Evolutionary conservation across 2,329 filamentous ascomycete species (phyloP), one percentile per base, ranked within the genome.

Genomic region (Ophiocordyceps robertsii): DNA sequence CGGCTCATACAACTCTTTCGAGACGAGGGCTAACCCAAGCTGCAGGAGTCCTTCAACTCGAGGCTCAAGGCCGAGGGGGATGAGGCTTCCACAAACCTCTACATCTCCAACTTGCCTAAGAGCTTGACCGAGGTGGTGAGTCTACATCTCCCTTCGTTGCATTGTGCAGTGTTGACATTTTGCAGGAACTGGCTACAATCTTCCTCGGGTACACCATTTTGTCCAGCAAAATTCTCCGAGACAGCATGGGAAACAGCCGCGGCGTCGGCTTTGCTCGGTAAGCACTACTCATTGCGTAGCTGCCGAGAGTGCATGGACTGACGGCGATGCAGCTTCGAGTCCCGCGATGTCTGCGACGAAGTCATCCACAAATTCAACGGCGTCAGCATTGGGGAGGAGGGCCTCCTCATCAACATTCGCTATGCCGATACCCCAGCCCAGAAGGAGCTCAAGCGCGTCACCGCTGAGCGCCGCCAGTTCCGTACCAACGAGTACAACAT

Each of bases 191-290:
- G 52, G 82, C 80, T 56, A 80, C 76, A 49, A 88, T 86, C 59
- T 95, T 85, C 67, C 72, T 74, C 45, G 82, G 82, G 43, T 86
- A 82, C 64, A 81, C 81, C 54, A 90, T 95, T 49, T 76, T 92
- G 58, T 96, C 90, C 2, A 89, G 87, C 72, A 89, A 93, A 66
- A 95, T 98, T 53, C 83, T 95, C 49, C 86, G 90, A 40, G 90
- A 96, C 61, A 79, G 77, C 53, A 83, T 89, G 60, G 92, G 89
- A 45, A 88, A 92, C 56, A 95, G 90, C 61, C 90, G 93, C 53
- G 90, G 93, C 52, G 92, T 98, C 58, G 92, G 92, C 32, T 98
- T 98, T 66, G 90, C 90, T 64, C 83, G 92, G 90, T 95, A 69
- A 56, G 75, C 59, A 36, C 13, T 19, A 3, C n/a, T 3, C 6